A percentile compares a stretch with the other conserved stretches of the same genome.
Conservation (phyloP, 495 filamentous ascomycete genomes). For the Penicillium cataractarum region DNA sequence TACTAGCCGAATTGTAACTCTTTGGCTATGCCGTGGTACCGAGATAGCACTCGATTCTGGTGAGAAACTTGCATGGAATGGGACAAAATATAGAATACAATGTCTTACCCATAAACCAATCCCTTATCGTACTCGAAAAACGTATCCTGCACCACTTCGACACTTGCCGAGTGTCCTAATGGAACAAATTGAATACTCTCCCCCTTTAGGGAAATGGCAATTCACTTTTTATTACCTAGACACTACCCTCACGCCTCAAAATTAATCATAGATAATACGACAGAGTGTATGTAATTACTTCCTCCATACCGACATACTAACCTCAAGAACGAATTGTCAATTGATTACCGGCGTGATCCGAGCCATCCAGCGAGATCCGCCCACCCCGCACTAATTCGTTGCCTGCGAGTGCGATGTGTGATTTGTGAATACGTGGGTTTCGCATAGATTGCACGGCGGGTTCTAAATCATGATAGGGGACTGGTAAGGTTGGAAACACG, state of each 20-base stretch:
- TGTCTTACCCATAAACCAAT: neutral
- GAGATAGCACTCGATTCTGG: neutral
- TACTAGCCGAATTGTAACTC: constrained; percentile 2
- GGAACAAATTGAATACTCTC: neutral
- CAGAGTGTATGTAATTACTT: too few relatives aligned
- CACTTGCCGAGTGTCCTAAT: neutral
- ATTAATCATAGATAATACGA: neutral
- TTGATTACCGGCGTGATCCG: constrained; percentile 20
- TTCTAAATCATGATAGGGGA: constrained; percentile 7
- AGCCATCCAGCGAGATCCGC: constrained; percentile 5
- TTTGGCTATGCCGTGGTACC: neutral
- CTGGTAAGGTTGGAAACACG: neutral
- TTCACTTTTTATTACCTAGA: neutral
- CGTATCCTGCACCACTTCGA: neutral
- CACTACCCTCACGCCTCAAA: neutral
- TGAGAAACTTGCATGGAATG: too few relatives aligned
- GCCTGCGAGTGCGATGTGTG: neutral
- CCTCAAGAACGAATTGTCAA: neutral
- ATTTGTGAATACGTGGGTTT: constrained; percentile 18
- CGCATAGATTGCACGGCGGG: constrained; percentile 26
- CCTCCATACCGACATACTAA: too few relatives aligned
- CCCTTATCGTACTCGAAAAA: too few relatives aligned
- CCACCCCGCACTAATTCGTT: neutral
- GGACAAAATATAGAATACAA: neutral
- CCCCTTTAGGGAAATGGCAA: too few relatives aligned